A percentile compares a stretch with the other conserved stretches of the same genome.
Evolutionary conservation across 2,329 filamentous ascomycete species (phyloP).

Genomic region (Mollisia scopiformis): DNA sequence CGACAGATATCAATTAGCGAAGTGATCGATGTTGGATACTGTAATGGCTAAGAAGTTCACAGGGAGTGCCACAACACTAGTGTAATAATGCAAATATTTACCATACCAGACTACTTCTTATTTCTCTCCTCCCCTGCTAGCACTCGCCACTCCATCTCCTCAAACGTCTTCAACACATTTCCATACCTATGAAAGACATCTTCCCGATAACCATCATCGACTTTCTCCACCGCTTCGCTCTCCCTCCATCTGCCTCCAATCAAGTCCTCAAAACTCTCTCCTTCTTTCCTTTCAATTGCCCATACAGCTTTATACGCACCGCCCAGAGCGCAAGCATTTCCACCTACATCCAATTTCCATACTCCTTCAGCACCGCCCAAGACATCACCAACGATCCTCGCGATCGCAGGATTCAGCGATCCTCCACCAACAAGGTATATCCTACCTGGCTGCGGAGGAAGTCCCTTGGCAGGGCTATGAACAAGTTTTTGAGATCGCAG

Average conservation of each 20-base stretch:
- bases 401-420: conserved; percentile 86
- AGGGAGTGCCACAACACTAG: neutral
- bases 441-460: conserved; percentile 83
- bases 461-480: conserved; percentile 48
- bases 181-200: conserved; percentile 80
- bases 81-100: neutral
- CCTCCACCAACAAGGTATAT: conserved; percentile 96
- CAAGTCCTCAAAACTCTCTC: conserved; percentile 85
- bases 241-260: conserved; percentile 86
- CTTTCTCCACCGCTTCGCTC: conserved; percentile 78
- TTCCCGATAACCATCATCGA: conserved; percentile 78
- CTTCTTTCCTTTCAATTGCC: conserved; percentile 71
- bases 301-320: conserved; percentile 96
- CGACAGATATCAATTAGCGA: neutral
- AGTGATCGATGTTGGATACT: no score
- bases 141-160: conserved; percentile 71
- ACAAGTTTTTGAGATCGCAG: conserved; percentile 83
- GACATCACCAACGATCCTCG: conserved; percentile 81
- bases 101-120: neutral
- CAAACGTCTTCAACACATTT: conserved; percentile 74
- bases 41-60: no score
- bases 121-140: conserved; percentile 46
- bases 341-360: conserved; percentile 90
- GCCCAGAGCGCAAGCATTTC: conserved; percentile 91
- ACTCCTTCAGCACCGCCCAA: conserved; percentile 89